Base-by-base conservation (phyloP, 306 rosid species). In the Trifolium pratense region DNA sequence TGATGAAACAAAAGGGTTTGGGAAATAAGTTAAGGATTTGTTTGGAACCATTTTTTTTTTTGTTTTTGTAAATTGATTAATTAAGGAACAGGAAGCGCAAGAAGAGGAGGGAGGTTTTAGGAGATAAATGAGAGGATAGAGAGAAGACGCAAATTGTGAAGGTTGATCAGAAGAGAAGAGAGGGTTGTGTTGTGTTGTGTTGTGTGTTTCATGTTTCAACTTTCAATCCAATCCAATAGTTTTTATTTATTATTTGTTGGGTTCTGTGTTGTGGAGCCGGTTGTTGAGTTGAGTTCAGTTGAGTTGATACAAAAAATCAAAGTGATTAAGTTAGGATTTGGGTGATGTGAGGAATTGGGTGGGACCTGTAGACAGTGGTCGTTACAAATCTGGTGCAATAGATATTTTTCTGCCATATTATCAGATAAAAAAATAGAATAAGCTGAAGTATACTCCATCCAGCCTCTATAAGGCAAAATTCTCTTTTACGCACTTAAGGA, bases 311-410 rank as follows among this genome's bases (percentile, higher is more conserved):
- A 11, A 53, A 52, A 48, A 26, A 52, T 18, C 2, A 5, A 17
- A 52, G 29, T 52, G 59, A 52, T 52, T 52, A 52, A 52, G 59
- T 52, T 52, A 8, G 13, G 29, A 52, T 52, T 52, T 52, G 29
- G 12, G 12, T 3, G 5, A 5, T 11, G 6, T 9, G 6, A 20
- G 26, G 14, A 10, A 4, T 4, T 53, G 59, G 2, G 59, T 53
- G 59, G 59, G 59, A 53, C 59, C 59, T 0, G 6, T 53, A 12
- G 31, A 25, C 26, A 53, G 26, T 53, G 59, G 59, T 53, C 31
- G 59, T 48, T 36, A 36, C 39, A 36, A 6, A 36, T 7, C 39
- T 2, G 2, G 9, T 36, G 39, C 39, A 36, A 2, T 36, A 8
- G 39, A 36, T 36, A 36, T 36, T 36, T 29, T 29, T 26, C n/a